Percentiles rank a stretch among this genome's conserved stretches.
These are phyloP conservation scores for Candida tammaniensis DNA, from an alignment of 805 yeast genomes.

Conservation along the genomic window DNA sequence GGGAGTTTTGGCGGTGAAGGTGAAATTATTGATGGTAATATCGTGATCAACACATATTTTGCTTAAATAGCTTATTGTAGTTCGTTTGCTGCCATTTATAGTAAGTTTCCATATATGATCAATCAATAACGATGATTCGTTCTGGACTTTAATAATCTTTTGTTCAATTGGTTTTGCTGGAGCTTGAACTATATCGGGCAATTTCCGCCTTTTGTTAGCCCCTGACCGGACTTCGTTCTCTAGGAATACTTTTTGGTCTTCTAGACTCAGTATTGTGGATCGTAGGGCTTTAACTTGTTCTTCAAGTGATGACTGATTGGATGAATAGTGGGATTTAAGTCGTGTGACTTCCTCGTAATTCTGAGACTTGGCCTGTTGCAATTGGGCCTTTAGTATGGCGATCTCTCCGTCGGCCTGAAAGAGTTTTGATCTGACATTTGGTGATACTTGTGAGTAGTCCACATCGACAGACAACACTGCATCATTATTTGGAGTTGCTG, in stretches of 20 bases:
- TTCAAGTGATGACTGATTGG: constrained; percentile 19
- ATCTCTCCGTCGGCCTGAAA: constrained; percentile 67
- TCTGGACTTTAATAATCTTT: constrained; percentile 22
- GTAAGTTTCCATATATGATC: constrained; percentile 36
- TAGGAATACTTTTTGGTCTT: constrained; percentile 43
- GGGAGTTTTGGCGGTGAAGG: constrained; percentile 28
- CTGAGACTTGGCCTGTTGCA: constrained; percentile 44
- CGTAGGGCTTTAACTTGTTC: constrained; percentile 31
- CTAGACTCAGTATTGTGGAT: constrained; percentile 33
- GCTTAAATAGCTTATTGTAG: constrained; percentile 29
- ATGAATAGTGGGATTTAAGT: constrained; percentile 18
- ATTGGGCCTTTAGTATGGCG: constrained; percentile 68
- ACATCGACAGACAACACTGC: background rate
- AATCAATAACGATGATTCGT: constrained; percentile 31
- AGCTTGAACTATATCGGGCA: background rate
- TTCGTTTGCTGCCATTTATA: constrained; percentile 33
- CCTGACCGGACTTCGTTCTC: constrained; percentile 32
- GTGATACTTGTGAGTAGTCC: constrained; percentile 4
- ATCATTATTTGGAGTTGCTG: background rate
- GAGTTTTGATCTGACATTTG: constrained; percentile 27
- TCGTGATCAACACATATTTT: constrained; percentile 28
- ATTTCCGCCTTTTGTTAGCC: background rate
- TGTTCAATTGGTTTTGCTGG: background rate
- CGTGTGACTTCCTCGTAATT: constrained; percentile 35
- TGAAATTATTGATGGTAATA: constrained; percentile 14